phyloP scores from a whole-genome alignment of 768 basidiomycete genomes.

The Tylopilus vinaceipallidus region DNA sequence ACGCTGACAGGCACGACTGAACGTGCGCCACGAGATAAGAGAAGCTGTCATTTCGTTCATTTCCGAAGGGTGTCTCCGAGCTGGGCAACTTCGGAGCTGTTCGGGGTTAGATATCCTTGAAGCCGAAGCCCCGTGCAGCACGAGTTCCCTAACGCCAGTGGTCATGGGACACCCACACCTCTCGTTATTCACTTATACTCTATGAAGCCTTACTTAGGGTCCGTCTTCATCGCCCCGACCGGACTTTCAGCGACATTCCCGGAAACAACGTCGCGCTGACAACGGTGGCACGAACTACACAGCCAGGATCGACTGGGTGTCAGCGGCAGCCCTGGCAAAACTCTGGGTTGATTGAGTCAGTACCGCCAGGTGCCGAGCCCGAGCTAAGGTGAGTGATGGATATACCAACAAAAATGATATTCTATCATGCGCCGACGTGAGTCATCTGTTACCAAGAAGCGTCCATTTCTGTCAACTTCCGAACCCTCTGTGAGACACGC shows the following conservation, averaged over 20 bases:
- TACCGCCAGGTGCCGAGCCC: background rate
- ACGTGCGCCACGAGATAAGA: conserved; percentile 16
- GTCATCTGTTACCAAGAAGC: background rate
- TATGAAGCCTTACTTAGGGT: too few species aligned
- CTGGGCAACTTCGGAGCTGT: background rate
- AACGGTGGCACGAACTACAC: background rate
- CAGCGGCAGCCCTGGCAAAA: too few species aligned
- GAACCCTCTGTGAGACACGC: background rate
- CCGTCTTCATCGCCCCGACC: background rate
- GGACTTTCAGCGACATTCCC: background rate
- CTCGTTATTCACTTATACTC: background rate
- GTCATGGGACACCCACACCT: too few species aligned
- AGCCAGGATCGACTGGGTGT: too few species aligned
- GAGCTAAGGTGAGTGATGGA: too few species aligned
- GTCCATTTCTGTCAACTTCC: background rate
- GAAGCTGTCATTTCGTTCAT: conserved; percentile 1
- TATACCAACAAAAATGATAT: too few species aligned
- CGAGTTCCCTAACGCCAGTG: background rate
- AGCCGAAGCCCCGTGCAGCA: background rate
- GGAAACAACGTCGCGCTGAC: background rate
- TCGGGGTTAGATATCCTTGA: background rate
- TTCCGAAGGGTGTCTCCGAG: too few species aligned
- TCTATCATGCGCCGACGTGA: too few species aligned
- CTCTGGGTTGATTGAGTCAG: background rate
- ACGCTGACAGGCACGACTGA: conserved; percentile 11